Evolutionary conservation across 495 filamentous ascomycete species (phyloP), one percentile per base, ranked within the genome.

Genomic region (Apodospora peruviana): DNA sequence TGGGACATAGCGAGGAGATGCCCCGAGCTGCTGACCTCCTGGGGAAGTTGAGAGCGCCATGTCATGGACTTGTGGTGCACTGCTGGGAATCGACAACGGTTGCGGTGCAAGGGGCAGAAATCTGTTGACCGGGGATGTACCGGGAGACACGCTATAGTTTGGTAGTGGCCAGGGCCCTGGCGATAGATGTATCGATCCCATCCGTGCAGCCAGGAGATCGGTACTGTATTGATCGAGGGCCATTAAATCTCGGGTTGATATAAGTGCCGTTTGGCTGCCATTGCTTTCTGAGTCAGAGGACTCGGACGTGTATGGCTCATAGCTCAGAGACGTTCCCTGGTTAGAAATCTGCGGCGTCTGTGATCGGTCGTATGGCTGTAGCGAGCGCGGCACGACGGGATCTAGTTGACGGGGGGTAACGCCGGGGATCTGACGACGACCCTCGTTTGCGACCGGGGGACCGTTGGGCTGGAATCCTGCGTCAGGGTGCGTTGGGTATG

Each of bases 211-310:
- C 18, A 63, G 51, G 12, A 59, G 52, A 16, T 67, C 64, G 12
- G 61, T 47, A 9, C 55, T 52, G 36, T 57, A 48, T 7, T 55
- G 57, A 46, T 74, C 72, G 29, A 68, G 52, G n/a, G 62, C 59
- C 47, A 76, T 59, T 5, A 76, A 58, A 39, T 76, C 71, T 12
- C 53, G 52, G 4, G 73, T 76, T 7, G 71, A 74, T 45, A 76
- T 74, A 17, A 74, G 50, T 2, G 64, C 66, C 53, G 61, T 64
- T n/a, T 50, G 50, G 3, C 35, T 20, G 9, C 51, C 49, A 27
- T 40, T 64, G 16, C 57, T 43, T 29, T 56, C 43, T 0, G 60
- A 43, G 40, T 60, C 61, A 7, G 61, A 58, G 20, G 57, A 56
- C 10, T 67, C 66, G 11, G 57, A 69, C 4, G 59, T 58, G 21